Evolutionary conservation across 768 basidiomycete genomes (phyloP), one percentile per base, ranked within the genome.

Genomic region (Hygrophoropsis aurantiaca): DNA sequence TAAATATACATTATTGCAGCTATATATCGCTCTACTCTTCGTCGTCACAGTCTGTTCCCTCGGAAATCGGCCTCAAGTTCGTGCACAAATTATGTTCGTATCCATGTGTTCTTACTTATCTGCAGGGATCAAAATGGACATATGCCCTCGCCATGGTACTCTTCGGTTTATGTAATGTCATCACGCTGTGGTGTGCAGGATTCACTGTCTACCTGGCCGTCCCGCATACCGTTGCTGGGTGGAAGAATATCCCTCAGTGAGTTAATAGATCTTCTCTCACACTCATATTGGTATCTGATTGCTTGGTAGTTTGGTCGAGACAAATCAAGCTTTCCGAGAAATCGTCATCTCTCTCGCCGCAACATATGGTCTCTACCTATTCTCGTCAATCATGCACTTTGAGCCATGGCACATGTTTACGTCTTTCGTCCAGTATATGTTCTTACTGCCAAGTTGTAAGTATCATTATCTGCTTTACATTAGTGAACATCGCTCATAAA

Each of bases 351-450:
- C 87, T 42, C 72, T 94, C 47, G 69, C 82, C 53, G 78, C 84
- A 58, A 84, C 92, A 48, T 86, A 88, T 70, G 78, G 87, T 64
- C 76, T 93, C 52, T 98, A 92, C 75, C 77, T 97, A 59, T 68
- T 95, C 58, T 79, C 85, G 49, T 91, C 88, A 7, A 69, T 95
- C 65, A 82, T 98, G 70, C 90, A 94, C 57, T 68, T 92, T 30
- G 94, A 98, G 63, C 94, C 94, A 0, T 95, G 93, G 92, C 94
- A 97, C 76, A 88, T 97, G 82, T 79, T 97, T 68, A 95, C 94
- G 11, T 90, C 85, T 46, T 93, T 94, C 75, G 59, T 83, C 39
- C 89, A 94, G 65, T 98, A 95, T 69, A 78, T 97, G 77, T 89
- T 97, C 76, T 78, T 94, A 55, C 75, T 93, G 32, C 92, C 92